Base-by-base conservation (phyloP, 2,329 filamentous ascomycete species). In the Alternaria panax region DNA sequence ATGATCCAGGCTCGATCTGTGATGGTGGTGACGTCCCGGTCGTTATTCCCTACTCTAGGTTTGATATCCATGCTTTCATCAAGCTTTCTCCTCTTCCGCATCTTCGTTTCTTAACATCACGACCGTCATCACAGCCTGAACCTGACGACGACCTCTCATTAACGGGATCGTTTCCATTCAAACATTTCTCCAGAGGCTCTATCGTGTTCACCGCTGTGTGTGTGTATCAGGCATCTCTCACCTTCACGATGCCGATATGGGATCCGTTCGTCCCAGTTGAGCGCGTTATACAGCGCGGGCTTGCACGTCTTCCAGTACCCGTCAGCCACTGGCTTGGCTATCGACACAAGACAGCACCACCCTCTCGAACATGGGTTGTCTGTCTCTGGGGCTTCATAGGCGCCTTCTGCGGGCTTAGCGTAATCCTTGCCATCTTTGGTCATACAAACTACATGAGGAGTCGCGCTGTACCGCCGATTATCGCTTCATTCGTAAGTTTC, bases 271-370 rank as follows among this genome's bases (percentile, higher is more conserved):
- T 75, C 14, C 69, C 66, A 22, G 69, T 58, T 24, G 73, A 75
- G 47, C 71, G 68, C 30, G 45, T 60, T 18, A 70, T 75, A 74
- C 72, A 74, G 40, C 62, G 55, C 20, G 67, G 62, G 18, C 68
- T 76, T 45, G 51, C 69, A 11, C 66, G 81, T 40, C 74, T 96
- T 2, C 92, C 92, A 0, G 81, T 80, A 56, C 85, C 85, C 1
- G 71, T 94, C 25, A 85, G 90, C n/a, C 86, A 87, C 67, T 90
- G 92, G 71, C 79, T 96, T 5, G 81, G 81, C 40, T 78, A 80
- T 52, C 74, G 80, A 27, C 65, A 70, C 16, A 62, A 72, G 32
- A 60, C 74, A 9, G 52, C 64, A n/a, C 55, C 71, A 32, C 65
- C 74, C 7, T 70, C 73, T 14, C 68, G 59, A 64, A 59, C 65